Evolutionary conservation across 2,329 filamentous ascomycete species (phyloP).

Genomic region (Fusarium fujikuroi): DNA sequence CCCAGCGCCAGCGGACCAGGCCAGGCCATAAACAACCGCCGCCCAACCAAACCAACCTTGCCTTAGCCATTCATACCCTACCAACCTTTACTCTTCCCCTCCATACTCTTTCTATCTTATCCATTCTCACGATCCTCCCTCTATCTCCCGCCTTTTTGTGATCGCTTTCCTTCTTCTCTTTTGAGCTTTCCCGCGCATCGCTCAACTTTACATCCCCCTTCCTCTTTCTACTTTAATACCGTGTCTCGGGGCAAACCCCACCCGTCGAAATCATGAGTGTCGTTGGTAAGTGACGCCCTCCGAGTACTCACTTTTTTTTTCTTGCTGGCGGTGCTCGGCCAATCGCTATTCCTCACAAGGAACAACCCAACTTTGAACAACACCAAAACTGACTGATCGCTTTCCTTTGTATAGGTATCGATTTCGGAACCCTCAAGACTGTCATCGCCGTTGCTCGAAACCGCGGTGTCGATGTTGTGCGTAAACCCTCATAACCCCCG

Average conservation of each 20-base stretch:
- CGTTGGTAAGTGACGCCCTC: constrained; percentile 56
- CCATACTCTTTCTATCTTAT: constrained; percentile 19
- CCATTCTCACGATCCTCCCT: constrained; percentile 32
- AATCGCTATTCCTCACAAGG: neutral
- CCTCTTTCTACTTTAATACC: constrained; percentile 31
- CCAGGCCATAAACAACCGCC: constrained; percentile 30
- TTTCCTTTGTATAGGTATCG: constrained; percentile 70
- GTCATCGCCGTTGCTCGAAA: constrained; percentile 98
- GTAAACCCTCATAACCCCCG: constrained; percentile 57
- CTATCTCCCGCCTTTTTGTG: constrained; percentile 27
- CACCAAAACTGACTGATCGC: constrained; percentile 30
- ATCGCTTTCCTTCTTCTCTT: constrained; percentile 32
- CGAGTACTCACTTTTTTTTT: neutral
- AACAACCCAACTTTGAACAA: constrained; percentile 8
- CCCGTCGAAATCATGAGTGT: constrained; percentile 62
- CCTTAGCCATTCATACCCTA: constrained; percentile 5
- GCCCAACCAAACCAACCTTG: constrained; percentile 24
- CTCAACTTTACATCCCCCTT: constrained; percentile 16
- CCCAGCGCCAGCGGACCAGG: constrained; percentile 18
- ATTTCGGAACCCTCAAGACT: constrained; percentile 96
- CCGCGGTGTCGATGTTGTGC: constrained; percentile 97
- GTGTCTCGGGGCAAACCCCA: constrained; percentile 41
- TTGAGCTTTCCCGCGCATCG: constrained; percentile 38
- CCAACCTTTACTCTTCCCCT: constrained; percentile 18
- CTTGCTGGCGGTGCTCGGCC: neutral